Evolutionary conservation across 2,329 filamentous ascomycete genomes (phyloP), one percentile per base, ranked within the genome.

Genomic region (Dothideomycetes sp.): DNA sequence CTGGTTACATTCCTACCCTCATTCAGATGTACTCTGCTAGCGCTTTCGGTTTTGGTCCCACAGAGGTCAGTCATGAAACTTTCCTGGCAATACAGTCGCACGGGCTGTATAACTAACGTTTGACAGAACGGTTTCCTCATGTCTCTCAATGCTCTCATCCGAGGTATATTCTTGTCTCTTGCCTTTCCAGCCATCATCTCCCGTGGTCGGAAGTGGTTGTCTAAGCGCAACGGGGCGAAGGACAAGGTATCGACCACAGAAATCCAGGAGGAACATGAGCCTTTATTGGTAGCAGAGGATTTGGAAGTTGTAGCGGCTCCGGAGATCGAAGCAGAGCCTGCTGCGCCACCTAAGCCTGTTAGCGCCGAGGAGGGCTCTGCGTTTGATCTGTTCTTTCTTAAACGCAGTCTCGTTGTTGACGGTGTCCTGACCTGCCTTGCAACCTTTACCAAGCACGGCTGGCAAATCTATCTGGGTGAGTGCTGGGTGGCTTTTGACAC

Each of bases 381-480:
- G 0, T 85, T 85, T 49, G 81, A 85, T 44, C 64, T 85, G 1
- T 65, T 77, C 27, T 84, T 83, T 49, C 64, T 81, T 3, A 68
- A 76, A 3, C 81, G 73, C 63, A 81, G 76, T 44, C 61, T 84
- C 3, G 56, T 84, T 0, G 62, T 77, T 0, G 81, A 85, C 49
- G 78, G 78, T 0, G 49, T 73, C 0, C 59, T 85, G 16, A 85
- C 81, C 0, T 72, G 72, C 2, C 62, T 75, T 1, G 73, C 77
- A 0, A 72, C 75, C 0, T 78, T 83, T 45, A 75, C 78, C 0
- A 75, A 70, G 0, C 44, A 73, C 35, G 68, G 70, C 1, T 84
- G 78, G 77, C 79, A 85, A 47, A 75, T 84, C 34, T 84, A 81
- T 49, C 57, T 82, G 7, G 22, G 22, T 27, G 22, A 27, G 22